These are phyloP conservation scores for Cytauxzoon felis DNA, from an alignment of 169 alveolate genomes.

Conservation along the genomic window DNA sequence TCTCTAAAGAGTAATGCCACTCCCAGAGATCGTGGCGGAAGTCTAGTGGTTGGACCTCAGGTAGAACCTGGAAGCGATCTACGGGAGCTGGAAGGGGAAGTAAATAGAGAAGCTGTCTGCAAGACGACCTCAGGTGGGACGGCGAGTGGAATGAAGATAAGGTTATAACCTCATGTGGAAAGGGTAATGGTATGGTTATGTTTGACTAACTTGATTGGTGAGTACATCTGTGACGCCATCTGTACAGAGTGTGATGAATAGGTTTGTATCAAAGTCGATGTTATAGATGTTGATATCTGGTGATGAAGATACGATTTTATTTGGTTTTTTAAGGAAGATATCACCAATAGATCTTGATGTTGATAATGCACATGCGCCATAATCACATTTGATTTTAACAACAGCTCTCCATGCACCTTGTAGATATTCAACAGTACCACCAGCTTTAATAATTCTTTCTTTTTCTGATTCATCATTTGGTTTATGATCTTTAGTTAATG, in stretches of 20 bases:
- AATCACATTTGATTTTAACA: constrained; percentile 5
- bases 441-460: constrained; percentile 56
- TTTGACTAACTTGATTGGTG: constrained; percentile 56
- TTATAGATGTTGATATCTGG: constrained; percentile 67
- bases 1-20: no score
- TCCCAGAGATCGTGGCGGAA: no score
- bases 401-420: constrained; percentile 67
- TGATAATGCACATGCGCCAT: constrained; percentile 54
- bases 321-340: constrained; percentile 55
- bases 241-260: constrained; percentile 67
- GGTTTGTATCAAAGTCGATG: constrained; percentile 66
- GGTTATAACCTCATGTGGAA: no score
- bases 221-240: constrained; percentile 66
- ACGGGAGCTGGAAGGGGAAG: no score
- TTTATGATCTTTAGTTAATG: constrained; percentile 66
- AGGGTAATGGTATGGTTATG: no score
- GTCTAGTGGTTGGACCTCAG: no score
- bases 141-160: no score
- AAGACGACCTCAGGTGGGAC: no score
- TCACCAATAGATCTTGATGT: constrained; percentile 74
- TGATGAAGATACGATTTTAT: constrained; percentile 60
- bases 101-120: no score
- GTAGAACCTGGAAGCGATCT: no score
- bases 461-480: constrained; percentile 68
- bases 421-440: constrained; percentile 67